Percentiles rank a stretch among this genome's conserved stretches.
Conservation (phyloP, 148 eudicot species). For the Rhododendron griersonianum region DNA sequence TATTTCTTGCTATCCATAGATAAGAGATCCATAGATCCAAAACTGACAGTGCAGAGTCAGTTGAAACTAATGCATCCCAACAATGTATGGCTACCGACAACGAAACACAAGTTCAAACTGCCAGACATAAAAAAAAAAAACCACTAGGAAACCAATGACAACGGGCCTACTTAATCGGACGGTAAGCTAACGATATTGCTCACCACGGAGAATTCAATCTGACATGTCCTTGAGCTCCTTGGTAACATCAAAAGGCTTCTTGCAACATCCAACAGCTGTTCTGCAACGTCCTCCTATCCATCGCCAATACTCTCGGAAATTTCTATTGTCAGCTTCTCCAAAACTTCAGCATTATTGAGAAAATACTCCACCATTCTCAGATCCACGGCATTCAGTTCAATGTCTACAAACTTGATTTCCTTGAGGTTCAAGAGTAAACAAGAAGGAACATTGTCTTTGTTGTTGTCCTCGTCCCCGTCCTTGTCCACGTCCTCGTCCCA, state of each 20-base stretch:
- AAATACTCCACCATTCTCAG: not conserved
- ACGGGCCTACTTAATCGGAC: not conserved
- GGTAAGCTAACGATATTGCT: not conserved
- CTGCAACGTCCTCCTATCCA: not conserved
- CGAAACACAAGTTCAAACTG: not conserved
- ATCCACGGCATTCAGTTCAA: not conserved
- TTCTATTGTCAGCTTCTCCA: not conserved
- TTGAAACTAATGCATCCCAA: not conserved
- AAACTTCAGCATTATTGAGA: not conserved
- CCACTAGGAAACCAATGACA: not conserved
- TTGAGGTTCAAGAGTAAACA: not conserved
- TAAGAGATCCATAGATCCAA: not conserved
- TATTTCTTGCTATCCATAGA: not conserved
- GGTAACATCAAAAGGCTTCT: not conserved
- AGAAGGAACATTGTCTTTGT: not conserved
- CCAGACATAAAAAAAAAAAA: not conserved
- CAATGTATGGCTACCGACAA: not conserved
- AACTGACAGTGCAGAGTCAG: not conserved
- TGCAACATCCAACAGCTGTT: not conserved
- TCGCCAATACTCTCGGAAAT: too few relatives aligned
- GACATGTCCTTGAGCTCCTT: not conserved
- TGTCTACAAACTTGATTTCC: not conserved
- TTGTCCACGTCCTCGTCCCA: too few relatives aligned
- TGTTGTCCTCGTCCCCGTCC: too few relatives aligned
- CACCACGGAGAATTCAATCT: not conserved